Conservation (phyloP, 2,329 filamentous ascomycete species). For the Eurotiales sp. region DNA sequence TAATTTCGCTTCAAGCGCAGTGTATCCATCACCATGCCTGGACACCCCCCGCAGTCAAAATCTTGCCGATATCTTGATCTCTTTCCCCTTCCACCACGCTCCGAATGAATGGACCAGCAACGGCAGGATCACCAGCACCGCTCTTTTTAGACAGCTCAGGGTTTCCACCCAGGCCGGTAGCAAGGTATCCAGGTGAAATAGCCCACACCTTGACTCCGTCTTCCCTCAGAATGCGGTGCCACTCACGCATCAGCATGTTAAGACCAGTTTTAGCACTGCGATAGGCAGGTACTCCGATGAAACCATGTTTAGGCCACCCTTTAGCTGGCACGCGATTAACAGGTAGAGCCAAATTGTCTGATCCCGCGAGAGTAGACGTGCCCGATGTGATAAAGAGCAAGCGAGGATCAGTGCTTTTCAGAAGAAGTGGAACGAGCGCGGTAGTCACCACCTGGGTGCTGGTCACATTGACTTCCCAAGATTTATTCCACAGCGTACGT, state of each 20-base stretch:
- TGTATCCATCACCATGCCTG: not conserved
- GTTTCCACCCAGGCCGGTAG: conserved; percentile 43
- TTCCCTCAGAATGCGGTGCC: conserved; percentile 38
- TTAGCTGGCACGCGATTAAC: conserved; percentile 1
- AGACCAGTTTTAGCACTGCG: conserved; percentile 43
- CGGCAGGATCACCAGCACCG: conserved; percentile 30
- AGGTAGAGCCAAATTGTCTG: not conserved
- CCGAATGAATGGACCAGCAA: conserved; percentile 32
- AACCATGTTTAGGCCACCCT: conserved; percentile 43
- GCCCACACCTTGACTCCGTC: conserved; percentile 52
- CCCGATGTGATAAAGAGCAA: conserved; percentile 49
- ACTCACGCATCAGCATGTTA: conserved; percentile 51
- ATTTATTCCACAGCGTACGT: conserved; percentile 44
- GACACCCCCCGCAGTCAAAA: conserved; percentile 23
- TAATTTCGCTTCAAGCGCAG: not conserved
- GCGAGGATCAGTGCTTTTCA: conserved; percentile 44
- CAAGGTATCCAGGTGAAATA: conserved; percentile 49
- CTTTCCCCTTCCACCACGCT: conserved; percentile 40
- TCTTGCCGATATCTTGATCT: conserved; percentile 41
- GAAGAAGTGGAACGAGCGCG: conserved; percentile 51
- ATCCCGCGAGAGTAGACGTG: conserved; percentile 32
- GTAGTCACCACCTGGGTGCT: conserved; percentile 45
- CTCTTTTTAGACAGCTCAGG: conserved; percentile 21
- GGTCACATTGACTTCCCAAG: conserved; percentile 51
- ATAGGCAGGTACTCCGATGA: conserved; percentile 28